Conservation (phyloP, 441 rosid genomes). For the Erodium trifolium region DNA sequence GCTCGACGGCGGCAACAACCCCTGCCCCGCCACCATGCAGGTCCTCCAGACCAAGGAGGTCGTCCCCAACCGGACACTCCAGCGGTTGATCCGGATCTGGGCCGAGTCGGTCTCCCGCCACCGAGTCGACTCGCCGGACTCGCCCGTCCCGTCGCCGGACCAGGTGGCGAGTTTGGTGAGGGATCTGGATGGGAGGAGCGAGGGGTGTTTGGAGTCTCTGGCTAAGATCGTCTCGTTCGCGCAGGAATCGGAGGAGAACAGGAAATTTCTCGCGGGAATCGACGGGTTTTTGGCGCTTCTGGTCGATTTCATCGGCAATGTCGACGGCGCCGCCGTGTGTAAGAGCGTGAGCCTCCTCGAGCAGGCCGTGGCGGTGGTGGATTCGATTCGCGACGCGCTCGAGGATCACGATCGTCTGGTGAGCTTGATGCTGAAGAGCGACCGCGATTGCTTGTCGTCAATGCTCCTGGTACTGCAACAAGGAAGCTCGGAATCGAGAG, state of each 20-base stretch:
- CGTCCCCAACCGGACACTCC: constrained; percentile 70
- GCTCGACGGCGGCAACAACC: constrained; percentile 75
- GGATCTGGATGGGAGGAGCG: constrained; percentile 17
- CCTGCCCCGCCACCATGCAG: constrained; percentile 96
- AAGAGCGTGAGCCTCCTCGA: constrained; percentile 21
- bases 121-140: constrained; percentile 16
- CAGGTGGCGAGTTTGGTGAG: constrained; percentile 27
- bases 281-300: constrained; percentile 48
- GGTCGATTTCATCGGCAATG: constrained; percentile 25
- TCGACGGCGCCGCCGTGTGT: neutral
- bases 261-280: constrained; percentile 34
- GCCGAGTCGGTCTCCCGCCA: constrained; percentile 35
- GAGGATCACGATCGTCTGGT: constrained; percentile 30
- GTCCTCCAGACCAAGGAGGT: constrained; percentile 53
- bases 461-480: constrained; percentile 36
- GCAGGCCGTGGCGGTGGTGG: constrained; percentile 27
- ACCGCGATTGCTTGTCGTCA: constrained; percentile 32
- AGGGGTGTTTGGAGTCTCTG: constrained; percentile 21
- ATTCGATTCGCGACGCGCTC: constrained; percentile 26
- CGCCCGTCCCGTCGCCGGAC: constrained; percentile 27
- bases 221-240: constrained; percentile 38
- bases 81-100: constrained; percentile 76
- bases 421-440: constrained; percentile 29
- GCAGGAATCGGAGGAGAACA: constrained; percentile 41
- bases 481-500: constrained; percentile 9